phyloP scores from a whole-genome alignment of 2,329 filamentous ascomycete species.

The Setomelanomma holmii region DNA sequence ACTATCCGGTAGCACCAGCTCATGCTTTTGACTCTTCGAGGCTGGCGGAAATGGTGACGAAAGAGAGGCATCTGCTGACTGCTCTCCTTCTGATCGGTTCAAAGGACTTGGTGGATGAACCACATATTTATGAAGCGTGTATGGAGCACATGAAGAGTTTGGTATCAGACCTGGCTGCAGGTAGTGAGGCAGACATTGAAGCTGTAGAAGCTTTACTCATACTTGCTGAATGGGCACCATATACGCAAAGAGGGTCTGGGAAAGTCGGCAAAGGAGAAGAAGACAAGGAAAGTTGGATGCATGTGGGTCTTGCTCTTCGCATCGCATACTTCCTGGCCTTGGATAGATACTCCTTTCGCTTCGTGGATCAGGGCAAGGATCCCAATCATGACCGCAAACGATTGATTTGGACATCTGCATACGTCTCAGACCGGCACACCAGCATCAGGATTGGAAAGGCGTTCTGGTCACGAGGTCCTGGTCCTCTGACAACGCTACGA shows the following conservation, averaged over 20 bases:
- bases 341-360: slow-evolving; percentile 71
- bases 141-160: slow-evolving; percentile 74
- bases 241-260: slow-evolving; percentile 67
- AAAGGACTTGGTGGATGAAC: slow-evolving; percentile 71
- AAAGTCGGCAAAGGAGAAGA: slow-evolving; percentile 75
- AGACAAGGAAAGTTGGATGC: slow-evolving; percentile 79
- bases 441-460: slow-evolving; percentile 75
- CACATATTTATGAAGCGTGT: slow-evolving; percentile 69
- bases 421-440: slow-evolving; percentile 55
- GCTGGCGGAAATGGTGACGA: slow-evolving; percentile 63
- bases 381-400: slow-evolving; percentile 68
- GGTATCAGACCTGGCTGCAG: slow-evolving; percentile 71
- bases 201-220: slow-evolving; percentile 74
- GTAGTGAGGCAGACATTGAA: slow-evolving; percentile 71
- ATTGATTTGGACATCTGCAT: slow-evolving; percentile 69
- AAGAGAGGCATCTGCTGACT: slow-evolving; percentile 72
- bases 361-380: slow-evolving; percentile 65
- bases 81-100: slow-evolving; percentile 75
- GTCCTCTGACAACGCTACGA: slow-evolving; percentile 68
- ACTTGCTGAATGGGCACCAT: slow-evolving; percentile 76
- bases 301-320: slow-evolving; percentile 73
- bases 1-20: slow-evolving; percentile 71
- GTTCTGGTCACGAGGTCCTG: slow-evolving; percentile 76
- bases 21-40: slow-evolving; percentile 63
- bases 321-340: slow-evolving; percentile 74